Evolutionary conservation across 345 rosid genomes (phyloP).

Genomic region (Salix dunnii): DNA sequence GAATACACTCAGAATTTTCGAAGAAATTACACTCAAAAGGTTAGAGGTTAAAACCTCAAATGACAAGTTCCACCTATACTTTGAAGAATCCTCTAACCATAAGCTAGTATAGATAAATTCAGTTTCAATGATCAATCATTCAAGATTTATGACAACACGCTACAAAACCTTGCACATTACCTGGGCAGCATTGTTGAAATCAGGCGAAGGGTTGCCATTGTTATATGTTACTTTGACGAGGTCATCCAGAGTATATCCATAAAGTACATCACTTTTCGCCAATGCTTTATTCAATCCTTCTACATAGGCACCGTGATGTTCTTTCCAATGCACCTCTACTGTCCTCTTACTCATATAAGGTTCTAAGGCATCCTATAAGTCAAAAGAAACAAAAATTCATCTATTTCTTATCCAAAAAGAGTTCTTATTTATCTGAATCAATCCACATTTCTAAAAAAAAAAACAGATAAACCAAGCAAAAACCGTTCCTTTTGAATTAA

Average conservation of each 20-base stretch:
- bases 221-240: slow-evolving; percentile 77
- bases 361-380: slow-evolving; percentile 73
- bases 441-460: too few relatives aligned
- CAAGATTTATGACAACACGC: not conserved
- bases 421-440: too few relatives aligned
- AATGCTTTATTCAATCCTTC: slow-evolving; percentile 69
- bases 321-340: slow-evolving; percentile 79
- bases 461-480: too few relatives aligned
- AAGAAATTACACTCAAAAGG: too few relatives aligned
- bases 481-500: too few relatives aligned
- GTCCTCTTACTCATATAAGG: slow-evolving; percentile 77
- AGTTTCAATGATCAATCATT: not conserved
- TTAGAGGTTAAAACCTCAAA: too few relatives aligned
- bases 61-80: too few relatives aligned
- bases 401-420: not conserved
- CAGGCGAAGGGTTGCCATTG: slow-evolving; percentile 76
- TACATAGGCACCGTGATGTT: slow-evolving; percentile 59
- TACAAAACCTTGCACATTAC: slow-evolving; percentile 17
- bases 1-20: too few relatives aligned
- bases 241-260: slow-evolving; percentile 83
- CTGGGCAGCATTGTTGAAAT: slow-evolving; percentile 89
- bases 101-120: too few relatives aligned
- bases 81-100: too few relatives aligned
- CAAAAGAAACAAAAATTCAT: not conserved
- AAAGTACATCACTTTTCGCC: slow-evolving; percentile 51